Conservation (phyloP, 768 basidiomycete genomes). For the Tephrocybe rancida region DNA sequence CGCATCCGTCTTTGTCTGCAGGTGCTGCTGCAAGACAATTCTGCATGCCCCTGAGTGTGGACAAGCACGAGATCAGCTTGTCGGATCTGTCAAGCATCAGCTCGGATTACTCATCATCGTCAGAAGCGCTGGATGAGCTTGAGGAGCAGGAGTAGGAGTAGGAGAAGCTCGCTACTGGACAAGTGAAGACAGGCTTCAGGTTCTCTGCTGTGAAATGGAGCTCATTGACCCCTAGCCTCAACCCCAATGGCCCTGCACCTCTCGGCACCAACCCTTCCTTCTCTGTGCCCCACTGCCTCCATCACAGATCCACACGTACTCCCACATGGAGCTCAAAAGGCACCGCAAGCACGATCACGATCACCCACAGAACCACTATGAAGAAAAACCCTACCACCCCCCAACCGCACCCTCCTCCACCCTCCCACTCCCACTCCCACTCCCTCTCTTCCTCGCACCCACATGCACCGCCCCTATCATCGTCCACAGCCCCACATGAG, state of each 20-base stretch:
- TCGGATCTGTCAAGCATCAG: constrained; percentile 1
- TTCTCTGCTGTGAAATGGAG: constrained; percentile 11
- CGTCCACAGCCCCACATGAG: neutral
- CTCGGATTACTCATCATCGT: neutral
- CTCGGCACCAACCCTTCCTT: neutral
- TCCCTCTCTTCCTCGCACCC: no score
- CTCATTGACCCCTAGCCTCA: neutral
- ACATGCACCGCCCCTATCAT: no score
- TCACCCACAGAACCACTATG: neutral
- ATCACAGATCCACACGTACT: neutral
- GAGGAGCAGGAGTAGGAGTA: neutral
- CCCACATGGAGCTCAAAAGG: no score
- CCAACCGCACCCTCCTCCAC: neutral
- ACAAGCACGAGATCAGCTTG: constrained; percentile 10
- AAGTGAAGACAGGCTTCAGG: neutral
- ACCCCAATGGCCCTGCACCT: neutral
- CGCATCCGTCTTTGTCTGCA: no score
- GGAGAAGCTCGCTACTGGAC: neutral
- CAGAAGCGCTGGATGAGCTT: neutral
- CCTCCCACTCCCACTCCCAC: neutral
- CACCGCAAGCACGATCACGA: no score
- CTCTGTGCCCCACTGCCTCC: neutral
- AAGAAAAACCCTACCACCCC: neutral
- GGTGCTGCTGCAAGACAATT: neutral
- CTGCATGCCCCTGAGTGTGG: neutral